phyloP scores from a whole-genome alignment of 2,329 filamentous ascomycete genomes.

The Curvularia spicifera region DNA sequence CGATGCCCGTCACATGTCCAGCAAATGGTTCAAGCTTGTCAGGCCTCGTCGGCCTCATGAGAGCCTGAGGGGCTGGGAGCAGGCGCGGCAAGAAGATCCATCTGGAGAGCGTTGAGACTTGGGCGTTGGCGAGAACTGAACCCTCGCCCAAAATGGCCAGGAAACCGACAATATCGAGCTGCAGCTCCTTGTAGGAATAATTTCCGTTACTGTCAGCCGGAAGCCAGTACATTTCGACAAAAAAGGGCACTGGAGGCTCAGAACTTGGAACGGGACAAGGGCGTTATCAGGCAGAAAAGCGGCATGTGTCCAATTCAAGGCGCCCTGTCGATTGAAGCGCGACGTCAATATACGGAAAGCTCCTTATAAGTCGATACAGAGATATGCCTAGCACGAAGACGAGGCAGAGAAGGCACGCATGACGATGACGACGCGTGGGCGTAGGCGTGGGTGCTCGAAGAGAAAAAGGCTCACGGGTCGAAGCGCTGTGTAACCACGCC shows the following conservation, averaged over 20 bases:
- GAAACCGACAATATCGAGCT: constrained; percentile 63
- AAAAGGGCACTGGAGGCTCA: constrained; percentile 4
- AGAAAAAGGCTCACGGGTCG: constrained; percentile 7
- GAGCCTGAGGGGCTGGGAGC: constrained; percentile 58
- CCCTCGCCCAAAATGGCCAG: constrained; percentile 62
- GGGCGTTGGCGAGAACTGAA: constrained; percentile 58
- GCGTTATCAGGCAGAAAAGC: constrained; percentile 20
- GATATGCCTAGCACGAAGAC: constrained; percentile 25
- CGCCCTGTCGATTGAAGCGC: constrained; percentile 1
- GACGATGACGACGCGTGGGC: constrained; percentile 26
- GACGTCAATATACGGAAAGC: constrained; percentile 3
- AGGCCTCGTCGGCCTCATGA: constrained; percentile 56
- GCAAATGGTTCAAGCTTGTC: constrained; percentile 50
- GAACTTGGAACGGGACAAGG: constrained; percentile 15
- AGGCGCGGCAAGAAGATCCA: constrained; percentile 59
- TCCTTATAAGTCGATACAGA: constrained; percentile 28
- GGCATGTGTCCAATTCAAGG: constrained; percentile 29
- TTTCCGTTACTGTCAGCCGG: constrained; percentile 31
- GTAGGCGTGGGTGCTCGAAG: constrained; percentile 5
- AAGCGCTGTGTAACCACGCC: constrained; percentile 18
- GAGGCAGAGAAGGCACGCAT: constrained; percentile 4
- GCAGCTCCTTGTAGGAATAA: constrained; percentile 47
- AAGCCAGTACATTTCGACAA: constrained; percentile 47
- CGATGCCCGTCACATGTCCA: constrained; percentile 54
- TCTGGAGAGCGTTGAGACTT: constrained; percentile 58